Evolutionary conservation across 176 grass and related monocot species (phyloP), one percentile per base, ranked within the genome.

Genomic region (Cenchrus fungigraminus): DNA sequence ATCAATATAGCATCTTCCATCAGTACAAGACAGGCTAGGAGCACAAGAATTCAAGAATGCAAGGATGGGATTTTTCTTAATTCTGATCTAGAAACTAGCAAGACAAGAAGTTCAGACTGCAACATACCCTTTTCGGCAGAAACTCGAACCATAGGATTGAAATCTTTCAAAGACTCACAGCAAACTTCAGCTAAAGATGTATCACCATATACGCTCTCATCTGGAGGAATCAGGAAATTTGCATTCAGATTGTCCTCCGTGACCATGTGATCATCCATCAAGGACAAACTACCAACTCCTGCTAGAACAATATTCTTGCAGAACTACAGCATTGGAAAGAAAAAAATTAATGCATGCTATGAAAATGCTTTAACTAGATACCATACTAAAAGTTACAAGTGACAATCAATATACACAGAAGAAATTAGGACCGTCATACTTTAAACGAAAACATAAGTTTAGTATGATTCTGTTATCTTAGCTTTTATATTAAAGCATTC

Each of bases 281-380:
- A 90, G 37, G 94, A 89, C 69, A 99, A 82, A 87, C 91, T 94
- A 42, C 97, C 97, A 77, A 99, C 94, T 92, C 97, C 97, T 42
- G 97, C 91, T 68, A 99, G 88, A 87, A 99, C 93, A 88, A 99
- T 94, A 86, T 99, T 99, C 90, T 99, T 99, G 94, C 97, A 96
- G 71, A 99, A 92, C 97, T 99, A 86, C 76, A 91, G 9, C 22
- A 71, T 45, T 65, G 32, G 31, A 84, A 53, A 83, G 22, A 80
- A 74, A 80, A 7, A 42, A 50, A 59, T 16, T 58, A 90, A 66
- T 67, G 14, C 43, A 73, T 2, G 50, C 11, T 16, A n/a, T 12
- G 14, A 12, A 0, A 5, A 28, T 86, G 32, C 58, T 66, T 86
- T 79, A 19, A 73, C 40, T 15, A 31, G 84, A 80, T 15, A 72